Base-by-base conservation (phyloP, 2,329 filamentous ascomycete species). In the Apiospora aurea region DNA sequence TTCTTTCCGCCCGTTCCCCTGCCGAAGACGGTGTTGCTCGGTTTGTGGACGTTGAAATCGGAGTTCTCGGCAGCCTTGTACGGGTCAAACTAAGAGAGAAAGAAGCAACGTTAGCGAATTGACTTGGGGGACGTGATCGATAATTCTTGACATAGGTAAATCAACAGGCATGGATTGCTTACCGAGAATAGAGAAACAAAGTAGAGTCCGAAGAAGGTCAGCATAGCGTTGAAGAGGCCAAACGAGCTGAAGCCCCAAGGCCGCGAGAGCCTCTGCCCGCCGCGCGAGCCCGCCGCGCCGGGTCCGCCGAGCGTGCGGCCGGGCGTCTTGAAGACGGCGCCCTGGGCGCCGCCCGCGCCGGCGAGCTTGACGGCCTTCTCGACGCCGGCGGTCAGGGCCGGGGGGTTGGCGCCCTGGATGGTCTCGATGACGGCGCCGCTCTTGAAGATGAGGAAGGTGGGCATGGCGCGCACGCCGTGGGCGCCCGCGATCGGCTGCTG, bases 381-480 rank as follows among this genome's bases (percentile, higher is more conserved):
- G 75, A 98, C 91, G 34, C 93, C 94, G 71, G 90, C 88, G 47
- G 91, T 92, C 61, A 99, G 90, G 69, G 90, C 91, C 14, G 91
- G 87, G 91, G 91, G 89, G 84, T 97, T 93, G 46, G 95, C 95
- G 77, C 96, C 96, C 78, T 89, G 88, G 79, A 97, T 91, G 44
- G 93, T 95, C 75, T 94, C 89, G 79, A 93, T 88, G 78, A 92
- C 90, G 75, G 88, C 86, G 77, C 92, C 92, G 80, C 90, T 90
- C 84, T 94, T 92, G 87, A 94, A 95, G 82, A 98, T 91, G 81
- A 98, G 89, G 84, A 99, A 98, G 70, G 96, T 98, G 7, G 96
- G 96, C 91, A 97, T 95, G 75, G 94, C 94, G 78, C 91, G 90
- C 80, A 98, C 92, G 77, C 90, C 89, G 85, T 97, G 94, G 76